Percentiles rank a stretch among this genome's conserved stretches.
Conservation (phyloP, 139 green algal genomes). For the Closterium sp. region DNA sequence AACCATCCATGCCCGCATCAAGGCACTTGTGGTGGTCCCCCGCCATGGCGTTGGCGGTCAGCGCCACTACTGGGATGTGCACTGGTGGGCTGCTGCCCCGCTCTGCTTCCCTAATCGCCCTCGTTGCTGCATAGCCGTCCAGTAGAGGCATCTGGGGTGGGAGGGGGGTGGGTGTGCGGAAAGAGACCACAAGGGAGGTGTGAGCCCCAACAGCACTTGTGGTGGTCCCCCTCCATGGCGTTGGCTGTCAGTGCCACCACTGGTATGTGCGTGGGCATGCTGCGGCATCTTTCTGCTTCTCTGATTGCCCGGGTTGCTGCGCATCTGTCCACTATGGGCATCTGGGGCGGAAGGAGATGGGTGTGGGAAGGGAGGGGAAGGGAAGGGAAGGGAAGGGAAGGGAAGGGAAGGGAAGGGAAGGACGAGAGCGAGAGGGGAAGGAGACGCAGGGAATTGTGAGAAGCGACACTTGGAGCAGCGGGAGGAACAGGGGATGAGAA, state of each 20-base stretch:
- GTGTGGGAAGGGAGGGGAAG: background rate
- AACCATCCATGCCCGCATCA: conserved; percentile 82
- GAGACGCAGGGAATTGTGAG: too few species aligned
- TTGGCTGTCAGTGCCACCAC: conserved; percentile 92
- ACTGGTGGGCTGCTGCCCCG: conserved; percentile 19
- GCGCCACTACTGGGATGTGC: conserved; percentile 80
- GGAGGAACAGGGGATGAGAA: too few species aligned
- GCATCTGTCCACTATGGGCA: background rate
- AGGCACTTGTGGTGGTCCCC: conserved; percentile 74
- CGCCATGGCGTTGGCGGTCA: conserved; percentile 79
- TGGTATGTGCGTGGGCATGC: conserved; percentile 64
- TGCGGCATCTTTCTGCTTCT: background rate
- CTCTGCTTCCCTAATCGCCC: conserved; percentile 60
- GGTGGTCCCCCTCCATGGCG: conserved; percentile 65
- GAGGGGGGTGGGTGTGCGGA: background rate
- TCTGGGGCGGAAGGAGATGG: background rate
- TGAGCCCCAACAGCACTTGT: too few species aligned
- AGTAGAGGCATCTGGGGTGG: conserved; percentile 87
- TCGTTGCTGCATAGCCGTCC: conserved; percentile 77
- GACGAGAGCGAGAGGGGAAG: too few species aligned
- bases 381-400: too few species aligned
- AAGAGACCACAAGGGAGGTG: too few species aligned
- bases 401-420: too few species aligned
- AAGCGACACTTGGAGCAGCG: too few species aligned
- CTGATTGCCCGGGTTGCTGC: background rate